These are phyloP conservation scores for Oryza punctata DNA, from an alignment of 176 grass and related monocot species.

Conservation along the genomic window DNA sequence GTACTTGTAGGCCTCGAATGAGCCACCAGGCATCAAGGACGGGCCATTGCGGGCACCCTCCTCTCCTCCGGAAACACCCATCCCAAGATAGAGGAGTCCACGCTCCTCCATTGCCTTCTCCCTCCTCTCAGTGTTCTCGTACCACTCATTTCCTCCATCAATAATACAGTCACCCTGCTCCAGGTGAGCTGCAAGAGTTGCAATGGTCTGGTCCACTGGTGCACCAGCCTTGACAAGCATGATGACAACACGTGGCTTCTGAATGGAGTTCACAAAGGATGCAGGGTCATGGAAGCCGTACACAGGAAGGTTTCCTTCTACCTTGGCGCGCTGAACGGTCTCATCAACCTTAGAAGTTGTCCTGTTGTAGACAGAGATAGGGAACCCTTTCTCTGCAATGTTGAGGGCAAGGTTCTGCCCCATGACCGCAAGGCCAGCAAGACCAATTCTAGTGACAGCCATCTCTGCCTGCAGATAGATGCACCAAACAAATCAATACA, in stretches of 20 bases:
- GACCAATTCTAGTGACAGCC: constrained; percentile 66
- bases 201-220: constrained; percentile 83
- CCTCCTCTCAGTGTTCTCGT: constrained; percentile 90
- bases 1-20: constrained; percentile 71
- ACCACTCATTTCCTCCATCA: constrained; percentile 87
- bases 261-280: constrained; percentile 76
- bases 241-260: constrained; percentile 78
- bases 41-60: constrained; percentile 79
- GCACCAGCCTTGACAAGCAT: constrained; percentile 87
- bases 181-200: constrained; percentile 65
- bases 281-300: constrained; percentile 69
- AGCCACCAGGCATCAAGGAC: constrained; percentile 77
- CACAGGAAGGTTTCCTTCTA: constrained; percentile 70
- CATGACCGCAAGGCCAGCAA: constrained; percentile 75
- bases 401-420: constrained; percentile 86
- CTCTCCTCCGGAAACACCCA: constrained; percentile 84
- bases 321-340: constrained; percentile 60
- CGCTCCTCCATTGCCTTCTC: constrained; percentile 74
- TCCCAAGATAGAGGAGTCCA: constrained; percentile 79
- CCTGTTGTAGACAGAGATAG: constrained; percentile 86
- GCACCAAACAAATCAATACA: background rate
- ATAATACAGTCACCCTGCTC: constrained; percentile 79
- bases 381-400: constrained; percentile 82
- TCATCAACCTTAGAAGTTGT: constrained; percentile 87
- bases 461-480: constrained; percentile 29